Evolutionary conservation across 1,139 yeast species (phyloP).

Genomic region (Debaryomyces psychrophilus): DNA sequence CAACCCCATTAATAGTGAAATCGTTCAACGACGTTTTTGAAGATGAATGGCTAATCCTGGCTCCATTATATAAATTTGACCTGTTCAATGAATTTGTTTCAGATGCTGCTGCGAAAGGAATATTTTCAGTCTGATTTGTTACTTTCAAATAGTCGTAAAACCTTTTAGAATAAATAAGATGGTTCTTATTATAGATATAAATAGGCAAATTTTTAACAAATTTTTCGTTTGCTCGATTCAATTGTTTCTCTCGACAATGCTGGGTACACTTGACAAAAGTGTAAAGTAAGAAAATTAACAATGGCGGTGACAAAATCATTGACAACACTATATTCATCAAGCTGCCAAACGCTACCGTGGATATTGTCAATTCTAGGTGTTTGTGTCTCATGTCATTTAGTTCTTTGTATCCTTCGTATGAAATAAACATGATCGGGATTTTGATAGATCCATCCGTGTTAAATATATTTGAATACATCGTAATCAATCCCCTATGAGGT

Average conservation of each 20-base stretch:
- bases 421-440: constrained; percentile 43
- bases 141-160: constrained; percentile 33
- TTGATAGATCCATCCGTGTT: constrained; percentile 40
- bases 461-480: constrained; percentile 47
- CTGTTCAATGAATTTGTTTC: constrained; percentile 15
- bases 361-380: constrained; percentile 23
- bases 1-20: constrained; percentile 36
- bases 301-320: constrained; percentile 49
- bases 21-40: constrained; percentile 24
- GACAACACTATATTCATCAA: constrained; percentile 45
- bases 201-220: constrained; percentile 43
- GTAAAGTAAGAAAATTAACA: constrained; percentile 42
- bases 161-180: constrained; percentile 32
- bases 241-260: constrained; percentile 30
- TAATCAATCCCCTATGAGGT: constrained; percentile 41
- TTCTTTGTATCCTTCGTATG: constrained; percentile 39
- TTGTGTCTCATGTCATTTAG: constrained; percentile 13
- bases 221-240: constrained; percentile 34
- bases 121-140: constrained; percentile 24
- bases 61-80: constrained; percentile 9
- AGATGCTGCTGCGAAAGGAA: constrained; percentile 10
- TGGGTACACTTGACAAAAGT: constrained; percentile 37
- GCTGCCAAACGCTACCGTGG: constrained; percentile 43
- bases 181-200: constrained; percentile 42
- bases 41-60: constrained; percentile 25